Evolutionary conservation across 805 yeast species (phyloP).

Genomic region (Cyberlindnera bimundalis): DNA sequence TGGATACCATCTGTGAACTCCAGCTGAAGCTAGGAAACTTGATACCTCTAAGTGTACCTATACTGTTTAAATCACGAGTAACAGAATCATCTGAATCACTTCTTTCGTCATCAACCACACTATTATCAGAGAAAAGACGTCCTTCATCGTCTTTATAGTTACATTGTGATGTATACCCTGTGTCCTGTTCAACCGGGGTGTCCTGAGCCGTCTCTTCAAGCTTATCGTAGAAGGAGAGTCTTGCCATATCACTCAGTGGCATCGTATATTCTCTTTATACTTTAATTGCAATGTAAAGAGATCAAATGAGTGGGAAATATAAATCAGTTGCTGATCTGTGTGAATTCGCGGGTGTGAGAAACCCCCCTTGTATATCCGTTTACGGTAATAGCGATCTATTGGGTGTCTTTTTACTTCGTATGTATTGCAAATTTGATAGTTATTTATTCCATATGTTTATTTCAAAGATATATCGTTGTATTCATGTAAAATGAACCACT

Average conservation of each 20-base stretch:
- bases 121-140: not conserved
- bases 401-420: too few species aligned
- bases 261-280: not conserved
- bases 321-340: too few species aligned
- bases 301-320: not conserved
- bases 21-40: constrained; percentile 24
- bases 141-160: not conserved
- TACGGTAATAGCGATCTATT: too few species aligned
- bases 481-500: too few species aligned
- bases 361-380: too few species aligned
- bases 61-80: constrained; percentile 46
- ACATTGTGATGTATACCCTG: not conserved
- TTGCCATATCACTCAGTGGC: constrained; percentile 3
- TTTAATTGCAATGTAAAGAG: too few species aligned
- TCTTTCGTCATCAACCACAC: constrained; percentile 12
- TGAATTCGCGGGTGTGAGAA: too few species aligned
- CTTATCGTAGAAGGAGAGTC: constrained; percentile 1
- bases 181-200: constrained; percentile 2
- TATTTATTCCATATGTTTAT: too few species aligned
- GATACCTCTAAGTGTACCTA: constrained; percentile 38
- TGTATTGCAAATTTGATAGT: too few species aligned
- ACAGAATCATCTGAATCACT: constrained; percentile 33
- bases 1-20: constrained; percentile 5
- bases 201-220: not conserved
- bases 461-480: too few species aligned